phyloP scores from a whole-genome alignment of 2,329 filamentous ascomycete genomes.

The Hortaea werneckii region DNA sequence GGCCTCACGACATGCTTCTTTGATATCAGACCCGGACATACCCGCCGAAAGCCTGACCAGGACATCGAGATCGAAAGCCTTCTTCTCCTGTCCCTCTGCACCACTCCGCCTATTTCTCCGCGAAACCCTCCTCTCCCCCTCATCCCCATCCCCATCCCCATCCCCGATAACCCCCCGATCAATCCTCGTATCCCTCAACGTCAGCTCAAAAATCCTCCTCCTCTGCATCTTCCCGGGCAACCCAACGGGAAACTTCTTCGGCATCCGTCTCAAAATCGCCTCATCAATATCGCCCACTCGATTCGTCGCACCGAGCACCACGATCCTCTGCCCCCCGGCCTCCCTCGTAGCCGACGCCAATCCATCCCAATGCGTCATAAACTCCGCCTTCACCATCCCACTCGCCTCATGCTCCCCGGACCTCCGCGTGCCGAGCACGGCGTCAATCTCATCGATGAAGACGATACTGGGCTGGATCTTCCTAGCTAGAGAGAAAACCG shows the following conservation, averaged over 20 bases:
- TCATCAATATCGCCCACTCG: conserved; percentile 97
- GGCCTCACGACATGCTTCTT: conserved; percentile 89
- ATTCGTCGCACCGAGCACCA: conserved; percentile 91
- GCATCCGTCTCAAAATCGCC: conserved; percentile 90
- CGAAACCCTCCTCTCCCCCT: not conserved
- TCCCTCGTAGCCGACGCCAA: conserved; percentile 69
- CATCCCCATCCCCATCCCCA: not conserved
- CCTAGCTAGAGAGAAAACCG: conserved; percentile 85
- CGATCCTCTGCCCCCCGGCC: conserved; percentile 74
- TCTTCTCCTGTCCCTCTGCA: conserved; percentile 19
- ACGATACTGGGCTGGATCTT: conserved; percentile 94
- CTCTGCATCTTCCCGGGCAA: conserved; percentile 73
- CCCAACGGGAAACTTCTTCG: conserved; percentile 90
- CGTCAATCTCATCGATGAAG: conserved; percentile 98
- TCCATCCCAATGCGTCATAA: conserved; percentile 99
- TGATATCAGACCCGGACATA: conserved; percentile 94
- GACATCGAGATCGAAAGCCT: conserved; percentile 70
- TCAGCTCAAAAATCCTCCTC: conserved; percentile 72
- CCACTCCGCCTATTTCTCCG: not conserved
- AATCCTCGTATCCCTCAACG: conserved; percentile 78
- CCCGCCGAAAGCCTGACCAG: conserved; percentile 76
- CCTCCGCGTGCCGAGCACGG: conserved; percentile 76
- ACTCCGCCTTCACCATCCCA: conserved; percentile 99
- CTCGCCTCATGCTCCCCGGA: conserved; percentile 95
- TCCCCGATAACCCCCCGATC: conserved; percentile 37